Evolutionary conservation across 305 asterid genomes (phyloP).

Genomic region (Fraxinus nigra): DNA sequence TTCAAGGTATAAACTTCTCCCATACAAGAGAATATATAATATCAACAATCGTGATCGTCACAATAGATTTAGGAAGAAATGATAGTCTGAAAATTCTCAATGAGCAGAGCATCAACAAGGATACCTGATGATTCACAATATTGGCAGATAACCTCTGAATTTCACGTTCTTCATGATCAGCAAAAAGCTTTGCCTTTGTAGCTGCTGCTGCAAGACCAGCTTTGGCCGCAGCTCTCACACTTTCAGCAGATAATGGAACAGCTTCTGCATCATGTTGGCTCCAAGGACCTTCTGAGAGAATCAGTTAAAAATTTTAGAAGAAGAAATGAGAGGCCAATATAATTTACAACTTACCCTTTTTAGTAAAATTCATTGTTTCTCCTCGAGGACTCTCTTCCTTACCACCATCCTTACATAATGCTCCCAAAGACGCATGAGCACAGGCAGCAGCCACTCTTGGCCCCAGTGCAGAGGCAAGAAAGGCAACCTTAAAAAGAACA

Average conservation of each 20-base stretch:
- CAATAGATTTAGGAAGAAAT: not conserved
- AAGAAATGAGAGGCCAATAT: conserved; percentile 6
- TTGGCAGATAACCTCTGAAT: conserved; percentile 94
- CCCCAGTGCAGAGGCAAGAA: conserved; percentile 89
- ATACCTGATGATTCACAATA: conserved; percentile 90
- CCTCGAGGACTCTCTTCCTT: conserved; percentile 50
- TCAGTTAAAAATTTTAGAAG: conserved; percentile 17
- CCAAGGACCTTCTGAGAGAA: conserved; percentile 48
- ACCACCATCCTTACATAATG: conserved; percentile 56
- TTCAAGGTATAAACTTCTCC: conserved; percentile 6
- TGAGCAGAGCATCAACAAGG: not conserved
- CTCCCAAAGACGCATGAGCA: conserved; percentile 86
- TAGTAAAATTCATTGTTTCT: conserved; percentile 36
- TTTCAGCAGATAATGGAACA: conserved; percentile 54
- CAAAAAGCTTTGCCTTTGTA: conserved; percentile 86
- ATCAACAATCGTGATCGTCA: not conserved
- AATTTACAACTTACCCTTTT: conserved; percentile 34
- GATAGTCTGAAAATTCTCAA: not conserved
- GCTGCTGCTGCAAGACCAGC: conserved; percentile 95
- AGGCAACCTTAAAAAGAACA: conserved; percentile 71
- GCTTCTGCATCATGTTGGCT: conserved; percentile 50
- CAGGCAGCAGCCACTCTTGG: conserved; percentile 99
- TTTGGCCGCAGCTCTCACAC: conserved; percentile 72
- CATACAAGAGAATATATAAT: not conserved
- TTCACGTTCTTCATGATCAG: conserved; percentile 99